A percentile compares a stretch with the other conserved stretches of the same genome.
phyloP scores from a whole-genome alignment of 2,329 filamentous ascomycete genomes.

The Torrubiella hemipterigena region DNA sequence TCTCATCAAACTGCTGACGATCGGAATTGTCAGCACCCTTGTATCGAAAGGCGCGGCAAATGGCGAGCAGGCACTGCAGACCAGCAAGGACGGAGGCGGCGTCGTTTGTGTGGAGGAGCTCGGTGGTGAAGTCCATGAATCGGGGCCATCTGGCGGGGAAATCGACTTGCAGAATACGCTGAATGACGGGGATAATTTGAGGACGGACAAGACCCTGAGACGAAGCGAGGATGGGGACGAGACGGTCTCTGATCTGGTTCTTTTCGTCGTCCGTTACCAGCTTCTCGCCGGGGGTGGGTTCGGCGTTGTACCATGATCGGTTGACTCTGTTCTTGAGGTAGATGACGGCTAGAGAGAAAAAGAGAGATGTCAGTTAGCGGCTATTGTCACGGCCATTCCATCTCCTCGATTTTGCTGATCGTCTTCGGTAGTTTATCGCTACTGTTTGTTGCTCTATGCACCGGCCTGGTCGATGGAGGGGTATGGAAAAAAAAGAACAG shows the following conservation, averaged over 20 bases:
- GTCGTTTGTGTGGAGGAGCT: conserved; percentile 78
- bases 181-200: conserved; percentile 86
- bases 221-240: conserved; percentile 78
- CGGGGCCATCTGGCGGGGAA: conserved; percentile 90
- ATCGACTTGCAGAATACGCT: conserved; percentile 92
- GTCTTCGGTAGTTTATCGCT: too few species aligned
- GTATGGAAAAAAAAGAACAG: too few species aligned
- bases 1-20: conserved; percentile 82
- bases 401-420: conserved; percentile 4
- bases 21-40: conserved; percentile 67
- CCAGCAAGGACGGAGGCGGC: conserved; percentile 82
- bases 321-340: conserved; percentile 97
- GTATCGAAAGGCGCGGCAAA: conserved; percentile 92
- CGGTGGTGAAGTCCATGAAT: conserved; percentile 86
- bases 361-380: conserved; percentile 8
- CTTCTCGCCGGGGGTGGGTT: conserved; percentile 61
- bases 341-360: conserved; percentile 58
- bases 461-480: too few species aligned
- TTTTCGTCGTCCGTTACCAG: conserved; percentile 85
- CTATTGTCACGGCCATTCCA: not conserved
- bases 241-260: conserved; percentile 68
- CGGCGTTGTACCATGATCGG: conserved; percentile 73
- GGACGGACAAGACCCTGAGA: conserved; percentile 73
- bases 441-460: too few species aligned
- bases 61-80: conserved; percentile 83